Percentiles rank a stretch among this genome's conserved stretches.
phyloP scores from a whole-genome alignment of 148 eudicot genomes.

The Bassia scoparia region DNA sequence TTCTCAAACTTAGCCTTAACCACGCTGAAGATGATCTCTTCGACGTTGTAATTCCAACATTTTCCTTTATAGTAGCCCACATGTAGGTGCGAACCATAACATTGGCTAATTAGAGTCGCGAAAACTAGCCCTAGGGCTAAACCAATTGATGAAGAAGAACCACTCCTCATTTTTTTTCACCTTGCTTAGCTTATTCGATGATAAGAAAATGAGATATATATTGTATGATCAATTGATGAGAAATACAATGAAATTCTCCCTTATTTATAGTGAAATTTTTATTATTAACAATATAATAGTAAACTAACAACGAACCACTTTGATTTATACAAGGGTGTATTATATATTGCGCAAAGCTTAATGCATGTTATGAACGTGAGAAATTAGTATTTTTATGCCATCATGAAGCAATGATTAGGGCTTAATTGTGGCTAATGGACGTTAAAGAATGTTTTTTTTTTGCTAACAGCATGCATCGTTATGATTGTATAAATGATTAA shows the following conservation, averaged over 20 bases:
- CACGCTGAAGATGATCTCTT: constrained; percentile 33
- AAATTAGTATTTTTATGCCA: neutral
- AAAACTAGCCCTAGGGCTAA: constrained; percentile 35
- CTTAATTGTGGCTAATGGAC: constrained; percentile 4
- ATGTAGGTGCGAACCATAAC: constrained; percentile 28
- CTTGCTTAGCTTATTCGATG: neutral
- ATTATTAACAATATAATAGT: neutral
- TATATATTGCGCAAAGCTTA: constrained; percentile 5
- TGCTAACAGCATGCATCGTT: neutral
- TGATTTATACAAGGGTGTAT: neutral
- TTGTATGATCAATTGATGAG: constrained; percentile 1
- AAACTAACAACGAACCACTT: neutral
- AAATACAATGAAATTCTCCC: neutral
- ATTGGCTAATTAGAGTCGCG: constrained; percentile 32
- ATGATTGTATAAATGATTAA: neutral
- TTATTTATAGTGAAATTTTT: constrained; percentile 16
- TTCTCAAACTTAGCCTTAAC: constrained; percentile 19
- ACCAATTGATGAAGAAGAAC: constrained; percentile 5
- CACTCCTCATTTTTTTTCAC: constrained; percentile 24
- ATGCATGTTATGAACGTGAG: constrained; percentile 7
- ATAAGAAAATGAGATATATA: neutral
- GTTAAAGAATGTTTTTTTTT: neutral
- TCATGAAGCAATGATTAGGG: neutral
- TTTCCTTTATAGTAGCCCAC: constrained; percentile 49
- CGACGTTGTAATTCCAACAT: constrained; percentile 40